Percentiles rank a stretch among this genome's conserved stretches.
phyloP scores from a whole-genome alignment of 345 rosid species.

The Erucastrum elatum region DNA sequence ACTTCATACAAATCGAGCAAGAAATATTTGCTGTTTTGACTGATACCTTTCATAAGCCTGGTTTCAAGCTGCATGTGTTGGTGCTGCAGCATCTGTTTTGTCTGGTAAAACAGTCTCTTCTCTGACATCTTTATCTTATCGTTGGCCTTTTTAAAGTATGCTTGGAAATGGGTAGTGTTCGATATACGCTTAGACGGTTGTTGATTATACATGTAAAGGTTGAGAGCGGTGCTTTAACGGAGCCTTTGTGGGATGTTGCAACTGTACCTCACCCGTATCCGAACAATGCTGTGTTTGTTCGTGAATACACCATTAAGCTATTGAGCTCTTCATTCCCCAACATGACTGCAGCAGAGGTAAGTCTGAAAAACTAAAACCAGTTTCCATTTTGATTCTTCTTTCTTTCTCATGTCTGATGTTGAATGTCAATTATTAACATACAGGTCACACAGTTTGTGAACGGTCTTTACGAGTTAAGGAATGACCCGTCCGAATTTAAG shows the following conservation, averaged over 20 bases:
- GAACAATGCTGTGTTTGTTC: constrained; percentile 73
- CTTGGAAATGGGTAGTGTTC: neutral
- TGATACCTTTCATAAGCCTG: constrained; percentile 97
- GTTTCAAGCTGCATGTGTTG: constrained; percentile 92
- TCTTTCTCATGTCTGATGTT: neutral
- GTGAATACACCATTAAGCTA: constrained; percentile 89
- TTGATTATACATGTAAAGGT: constrained; percentile 47
- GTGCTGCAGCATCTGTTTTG: constrained; percentile 89
- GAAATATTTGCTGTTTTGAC: constrained; percentile 96
- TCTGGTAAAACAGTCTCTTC: constrained; percentile 51
- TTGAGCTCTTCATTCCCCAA: constrained; percentile 92
- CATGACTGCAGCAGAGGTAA: constrained; percentile 90
- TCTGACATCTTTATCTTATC: neutral
- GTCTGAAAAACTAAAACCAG: neutral
- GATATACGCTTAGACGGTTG: neutral
- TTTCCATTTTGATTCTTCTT: neutral
- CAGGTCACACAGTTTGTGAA: constrained; percentile 90
- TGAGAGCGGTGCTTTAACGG: constrained; percentile 76
- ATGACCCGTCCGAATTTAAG: constrained; percentile 77
- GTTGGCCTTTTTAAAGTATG: neutral
- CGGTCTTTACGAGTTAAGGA: constrained; percentile 78
- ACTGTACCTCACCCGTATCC: constrained; percentile 73
- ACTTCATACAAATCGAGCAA: constrained; percentile 63
- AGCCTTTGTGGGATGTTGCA: constrained; percentile 91
- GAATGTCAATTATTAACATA: neutral